Base-by-base conservation (phyloP, 2,329 filamentous ascomycete species). In the Pseudogymnoascus pannorum region DNA sequence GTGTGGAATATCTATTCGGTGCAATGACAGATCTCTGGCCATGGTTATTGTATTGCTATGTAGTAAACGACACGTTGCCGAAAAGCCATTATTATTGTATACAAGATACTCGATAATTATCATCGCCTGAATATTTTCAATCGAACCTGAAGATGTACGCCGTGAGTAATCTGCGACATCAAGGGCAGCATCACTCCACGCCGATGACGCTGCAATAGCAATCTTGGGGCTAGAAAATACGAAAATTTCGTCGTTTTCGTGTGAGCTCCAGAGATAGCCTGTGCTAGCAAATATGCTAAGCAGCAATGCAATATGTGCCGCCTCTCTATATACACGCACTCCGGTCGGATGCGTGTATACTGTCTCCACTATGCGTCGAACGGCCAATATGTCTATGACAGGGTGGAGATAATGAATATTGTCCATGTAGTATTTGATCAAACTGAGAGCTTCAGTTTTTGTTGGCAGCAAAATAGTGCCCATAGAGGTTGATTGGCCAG, bases 91-190 rank as follows among this genome's bases (percentile, higher is more conserved):
- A 11, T 73, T 62, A 16, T 75, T 74, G 18, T 68, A 54, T n/a
- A 72, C 64, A 44, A 74, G 66, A 59, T 73, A 75, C 7, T 68
- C 65, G 0, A 73, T 38, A 6, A 77, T 71, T 2, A 75, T 69
- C 11, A 72, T 68, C 0, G 71, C 71, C 64, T 76, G 74, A 2
- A 76, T 62, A 36, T 70, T 72, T 61, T 76, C 74, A 7, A 76
- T 61, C 1, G 72, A 73, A 1, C 66, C 66, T 11, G 58, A 33
- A 12, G 59, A 59, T 7, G 68, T 63, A 64, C 65, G 61, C 61
- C 70, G 67, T 7, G 73, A 68, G 57, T 71, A 71, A 24, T 75
- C 70, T 3, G 75, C 61, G 4, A 75, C 42, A 24, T 75, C 72
- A 36, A 73, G 64, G 4, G 69, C 62, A 31, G 68, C 63, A 61